A percentile compares a stretch with the other conserved stretches of the same genome.
phyloP scores from a whole-genome alignment of 305 asterid genomes.

The Fraxinus latifolia region DNA sequence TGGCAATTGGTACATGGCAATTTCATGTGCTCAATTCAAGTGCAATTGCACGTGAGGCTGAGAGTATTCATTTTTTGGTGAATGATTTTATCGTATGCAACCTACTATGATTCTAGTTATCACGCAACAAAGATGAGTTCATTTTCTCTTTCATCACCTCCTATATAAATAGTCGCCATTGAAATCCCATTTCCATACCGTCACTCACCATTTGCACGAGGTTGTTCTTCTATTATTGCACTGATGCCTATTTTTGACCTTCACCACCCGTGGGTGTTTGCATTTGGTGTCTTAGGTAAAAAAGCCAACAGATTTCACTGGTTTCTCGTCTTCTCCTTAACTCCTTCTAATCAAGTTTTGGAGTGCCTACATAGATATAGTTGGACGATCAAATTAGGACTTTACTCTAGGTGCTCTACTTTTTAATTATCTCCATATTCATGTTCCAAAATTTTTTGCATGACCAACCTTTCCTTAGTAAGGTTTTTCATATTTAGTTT shows the following conservation, averaged over 20 bases:
- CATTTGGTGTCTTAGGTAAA: conserved; percentile 60
- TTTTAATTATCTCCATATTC: neutral
- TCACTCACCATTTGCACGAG: conserved; percentile 21
- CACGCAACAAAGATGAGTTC: conserved; percentile 57
- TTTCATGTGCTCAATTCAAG: neutral
- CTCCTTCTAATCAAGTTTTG: neutral
- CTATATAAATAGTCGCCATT: conserved; percentile 21
- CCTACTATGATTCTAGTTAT: conserved; percentile 52
- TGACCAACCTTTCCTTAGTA: conserved; percentile 23
- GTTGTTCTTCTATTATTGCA: neutral
- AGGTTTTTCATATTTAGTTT: neutral
- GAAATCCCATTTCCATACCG: conserved; percentile 1
- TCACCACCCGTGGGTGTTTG: conserved; percentile 51
- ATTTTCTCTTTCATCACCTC: conserved; percentile 14
- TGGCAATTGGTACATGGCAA: neutral
- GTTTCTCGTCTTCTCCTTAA: neutral
- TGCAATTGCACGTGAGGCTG: conserved; percentile 9
- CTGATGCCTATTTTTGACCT: conserved; percentile 47
- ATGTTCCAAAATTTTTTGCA: neutral
- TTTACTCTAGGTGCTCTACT: neutral
- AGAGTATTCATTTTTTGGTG: conserved; percentile 23
- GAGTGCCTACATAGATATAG: neutral
- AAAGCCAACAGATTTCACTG: neutral
- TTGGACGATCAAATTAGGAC: neutral
- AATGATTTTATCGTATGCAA: conserved; percentile 61